Percentiles rank a stretch among this genome's conserved stretches.
Conservation (phyloP, 2,329 filamentous ascomycete species). For the Penicillium sp. region DNA sequence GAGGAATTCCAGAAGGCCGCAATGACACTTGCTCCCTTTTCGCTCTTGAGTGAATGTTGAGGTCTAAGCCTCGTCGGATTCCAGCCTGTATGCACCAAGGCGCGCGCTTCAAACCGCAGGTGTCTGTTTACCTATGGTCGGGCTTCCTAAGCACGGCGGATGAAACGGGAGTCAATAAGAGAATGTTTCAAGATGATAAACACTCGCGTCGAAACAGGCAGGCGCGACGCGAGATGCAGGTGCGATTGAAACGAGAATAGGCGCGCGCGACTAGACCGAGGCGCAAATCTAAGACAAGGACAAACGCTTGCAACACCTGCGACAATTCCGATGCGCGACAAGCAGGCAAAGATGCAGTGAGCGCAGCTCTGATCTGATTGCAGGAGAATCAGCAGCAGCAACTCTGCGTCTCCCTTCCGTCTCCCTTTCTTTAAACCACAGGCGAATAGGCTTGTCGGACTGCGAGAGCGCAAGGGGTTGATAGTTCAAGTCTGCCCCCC, state of each 20-base stretch:
- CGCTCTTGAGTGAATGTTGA: slow-evolving; percentile 2
- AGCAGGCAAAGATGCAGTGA: slow-evolving; percentile 17
- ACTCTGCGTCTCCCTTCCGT: slow-evolving; percentile 29
- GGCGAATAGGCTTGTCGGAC: slow-evolving; percentile 17
- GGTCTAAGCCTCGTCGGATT: slow-evolving; percentile 19
- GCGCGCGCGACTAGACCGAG: slow-evolving; percentile 25
- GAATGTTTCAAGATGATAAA: slow-evolving; percentile 39
- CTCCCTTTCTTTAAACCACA: slow-evolving; percentile 32
- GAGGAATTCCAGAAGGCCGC: slow-evolving; percentile 21
- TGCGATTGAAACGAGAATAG: slow-evolving; percentile 23
- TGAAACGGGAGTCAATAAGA: slow-evolving; percentile 22
- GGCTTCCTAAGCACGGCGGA: slow-evolving; percentile 18
- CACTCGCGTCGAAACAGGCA: slow-evolving; percentile 30
- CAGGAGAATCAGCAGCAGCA: slow-evolving; percentile 26
- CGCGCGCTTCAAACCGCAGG: slow-evolving; percentile 24
- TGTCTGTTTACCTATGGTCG: slow-evolving; percentile 14
- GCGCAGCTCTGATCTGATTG: slow-evolving; percentile 23
- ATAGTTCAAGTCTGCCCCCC: slow-evolving; percentile 15
- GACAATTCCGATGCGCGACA: slow-evolving; percentile 23
- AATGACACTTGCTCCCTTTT: slow-evolving; percentile 23
- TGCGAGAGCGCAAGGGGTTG: slow-evolving; percentile 29
- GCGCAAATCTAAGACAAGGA: slow-evolving; percentile 23
- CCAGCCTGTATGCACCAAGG: slow-evolving; percentile 17
- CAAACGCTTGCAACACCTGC: slow-evolving; percentile 15
- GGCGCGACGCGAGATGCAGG: slow-evolving; percentile 31